Evolutionary conservation across 805 yeast species (phyloP), one percentile per base, ranked within the genome.

Genomic region (Yarrowia sp.): DNA sequence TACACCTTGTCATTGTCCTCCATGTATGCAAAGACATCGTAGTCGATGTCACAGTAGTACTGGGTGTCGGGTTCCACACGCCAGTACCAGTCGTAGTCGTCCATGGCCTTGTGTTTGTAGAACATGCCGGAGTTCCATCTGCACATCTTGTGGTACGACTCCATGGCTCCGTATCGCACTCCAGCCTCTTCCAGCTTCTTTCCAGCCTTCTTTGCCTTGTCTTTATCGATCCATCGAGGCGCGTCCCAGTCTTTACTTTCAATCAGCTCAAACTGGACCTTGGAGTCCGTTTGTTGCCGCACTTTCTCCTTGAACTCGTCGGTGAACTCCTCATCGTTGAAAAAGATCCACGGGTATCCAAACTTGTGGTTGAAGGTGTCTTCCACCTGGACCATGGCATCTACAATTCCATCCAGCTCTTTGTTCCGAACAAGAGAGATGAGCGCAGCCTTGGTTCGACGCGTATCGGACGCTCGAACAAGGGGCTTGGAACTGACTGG

Each of bases 11-110:
- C 80, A 72, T 90, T 86, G 68, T 86, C 87, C 72, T 91, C 83
- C 89, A 94, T 84, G 71, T 87, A 84, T 74, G 85, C 84, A 80
- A 94, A 94, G 15, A 97, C 92, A 77, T 94, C 99, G 80, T 79
- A 77, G 42, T 70, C 53, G 64, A 75, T 76, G 78, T 95, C 98
- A 79, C 98, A 95, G 76, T 82, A 90, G 76, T 90, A 90, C 74
- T 90, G 87, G 56, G 93, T 92, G 71, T 88, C 92, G 0, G 99
- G 99, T 77, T 94, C 99, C 13, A 94, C 97, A 71, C 99, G 84
- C 86, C 97, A 93, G 79, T 94, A 94, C 83, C 89, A 95, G 70
- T 92, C 95, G 79, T 90, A 95, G 39, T 87, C 81, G 52, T 81
- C 77, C 72, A 93, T 79, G 58, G 92, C 75, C 69, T 87, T 86